These are phyloP conservation scores for Protomyces lactucae-debilis DNA, from an alignment of 1,139 yeast species.

Conservation along the genomic window DNA sequence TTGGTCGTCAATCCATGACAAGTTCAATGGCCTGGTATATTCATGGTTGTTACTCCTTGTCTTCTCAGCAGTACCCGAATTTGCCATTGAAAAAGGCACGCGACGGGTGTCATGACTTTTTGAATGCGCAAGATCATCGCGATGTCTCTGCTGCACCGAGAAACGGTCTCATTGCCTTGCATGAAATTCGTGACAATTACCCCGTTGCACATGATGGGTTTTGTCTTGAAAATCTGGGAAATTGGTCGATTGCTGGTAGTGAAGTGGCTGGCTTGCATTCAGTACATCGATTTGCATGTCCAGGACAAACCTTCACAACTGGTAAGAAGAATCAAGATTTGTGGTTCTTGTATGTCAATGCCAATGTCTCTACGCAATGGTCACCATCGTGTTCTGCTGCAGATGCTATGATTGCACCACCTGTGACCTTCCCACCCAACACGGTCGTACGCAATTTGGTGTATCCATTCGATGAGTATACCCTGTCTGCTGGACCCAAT, in stretches of 20 bases:
- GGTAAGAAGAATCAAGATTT: constrained; percentile 23
- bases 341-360: constrained; percentile 25
- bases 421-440: constrained; percentile 7
- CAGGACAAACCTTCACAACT: constrained; percentile 12
- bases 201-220: constrained; percentile 26
- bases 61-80: constrained; percentile 20
- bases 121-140: constrained; percentile 28
- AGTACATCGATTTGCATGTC: constrained; percentile 12
- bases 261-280: constrained; percentile 11
- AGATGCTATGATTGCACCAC: constrained; percentile 23
- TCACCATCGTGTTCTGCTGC: constrained; percentile 1
- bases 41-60: constrained; percentile 27
- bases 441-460: constrained; percentile 19
- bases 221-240: constrained; percentile 12
- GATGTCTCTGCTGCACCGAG: constrained; percentile 20
- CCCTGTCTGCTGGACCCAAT: constrained; percentile 9
- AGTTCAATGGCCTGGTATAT: constrained; percentile 27
- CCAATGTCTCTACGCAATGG: constrained; percentile 10
- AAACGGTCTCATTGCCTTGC: constrained; percentile 7
- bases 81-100: constrained; percentile 11
- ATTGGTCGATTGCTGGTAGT: constrained; percentile 21
- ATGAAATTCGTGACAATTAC: constrained; percentile 21
- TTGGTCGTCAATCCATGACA: constrained; percentile 29
- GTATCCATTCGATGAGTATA: constrained; percentile 25
- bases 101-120: constrained; percentile 24